These are phyloP conservation scores for Pseudomonodictys pantanalensis DNA, from an alignment of 495 filamentous ascomycete species.

Conservation along the genomic window DNA sequence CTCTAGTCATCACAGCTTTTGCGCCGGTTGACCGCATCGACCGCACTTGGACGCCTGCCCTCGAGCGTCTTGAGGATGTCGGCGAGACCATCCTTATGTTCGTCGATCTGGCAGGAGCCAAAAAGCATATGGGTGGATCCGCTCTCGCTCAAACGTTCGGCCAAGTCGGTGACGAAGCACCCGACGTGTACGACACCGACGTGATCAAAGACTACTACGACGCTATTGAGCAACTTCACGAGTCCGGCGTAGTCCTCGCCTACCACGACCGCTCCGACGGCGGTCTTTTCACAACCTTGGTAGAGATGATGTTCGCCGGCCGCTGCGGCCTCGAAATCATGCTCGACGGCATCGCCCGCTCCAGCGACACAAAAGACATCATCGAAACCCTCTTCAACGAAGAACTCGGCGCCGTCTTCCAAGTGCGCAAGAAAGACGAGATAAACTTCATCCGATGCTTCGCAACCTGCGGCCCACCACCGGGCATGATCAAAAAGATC, in stretches of 20 bases:
- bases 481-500: conserved; percentile 75
- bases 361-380: conserved; percentile 57
- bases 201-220: conserved; percentile 89
- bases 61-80: conserved; percentile 78
- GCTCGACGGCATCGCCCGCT: conserved; percentile 66
- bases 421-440: conserved; percentile 80
- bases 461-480: conserved; percentile 84
- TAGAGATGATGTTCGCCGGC: conserved; percentile 98
- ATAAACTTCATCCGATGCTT: conserved; percentile 85
- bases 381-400: conserved; percentile 87
- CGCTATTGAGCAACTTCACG: conserved; percentile 80
- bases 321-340: conserved; percentile 84
- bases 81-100: conserved; percentile 88
- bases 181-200: conserved; percentile 78
- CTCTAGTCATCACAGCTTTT: conserved; percentile 87
- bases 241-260: conserved; percentile 81
- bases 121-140: conserved; percentile 81
- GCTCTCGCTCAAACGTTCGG: conserved; percentile 91
- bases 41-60: conserved; percentile 89
- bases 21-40: conserved; percentile 72
- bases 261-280: conserved; percentile 96
- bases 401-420: conserved; percentile 96
- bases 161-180: conserved; percentile 76
- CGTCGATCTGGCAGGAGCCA: conserved; percentile 79
- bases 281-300: conserved; percentile 85